Evolutionary conservation across 2,329 filamentous ascomycete genomes (phyloP).

Genomic region (Colletotrichum filicis): DNA sequence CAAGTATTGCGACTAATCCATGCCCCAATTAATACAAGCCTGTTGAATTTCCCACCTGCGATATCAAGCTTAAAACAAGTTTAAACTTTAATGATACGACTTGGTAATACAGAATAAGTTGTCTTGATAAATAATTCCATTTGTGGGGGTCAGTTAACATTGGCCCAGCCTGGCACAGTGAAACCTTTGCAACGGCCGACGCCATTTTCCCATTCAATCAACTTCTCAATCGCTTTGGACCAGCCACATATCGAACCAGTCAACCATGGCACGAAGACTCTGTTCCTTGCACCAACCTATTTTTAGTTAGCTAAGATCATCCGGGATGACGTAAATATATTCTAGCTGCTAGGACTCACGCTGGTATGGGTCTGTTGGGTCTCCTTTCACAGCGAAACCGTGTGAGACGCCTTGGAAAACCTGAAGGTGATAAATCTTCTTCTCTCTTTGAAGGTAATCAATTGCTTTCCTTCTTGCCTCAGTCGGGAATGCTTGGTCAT

Average conservation of each 20-base stretch:
- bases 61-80: not conserved
- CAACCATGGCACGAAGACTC: constrained; percentile 40
- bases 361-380: constrained; percentile 50
- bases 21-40: not conserved
- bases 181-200: not conserved
- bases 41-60: not conserved
- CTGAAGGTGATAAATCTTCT: constrained; percentile 68
- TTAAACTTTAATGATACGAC: not conserved
- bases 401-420: constrained; percentile 71
- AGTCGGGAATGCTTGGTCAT: constrained; percentile 55
- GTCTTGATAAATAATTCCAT: not conserved
- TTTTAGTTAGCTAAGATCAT: constrained; percentile 11
- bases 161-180: not conserved
- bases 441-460: constrained; percentile 52
- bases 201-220: not conserved
- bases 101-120: no score
- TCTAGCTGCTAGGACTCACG: not conserved
- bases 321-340: constrained; percentile 40
- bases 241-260: constrained; percentile 45
- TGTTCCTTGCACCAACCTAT: constrained; percentile 46
- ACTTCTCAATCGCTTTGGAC: not conserved
- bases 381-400: constrained; percentile 71
- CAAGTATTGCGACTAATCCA: not conserved
- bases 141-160: not conserved
- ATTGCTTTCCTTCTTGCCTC: constrained; percentile 51